These are phyloP conservation scores for Blastocystis sp. DNA, from an alignment of 352 stramenopile species.

Conservation along the genomic window DNA sequence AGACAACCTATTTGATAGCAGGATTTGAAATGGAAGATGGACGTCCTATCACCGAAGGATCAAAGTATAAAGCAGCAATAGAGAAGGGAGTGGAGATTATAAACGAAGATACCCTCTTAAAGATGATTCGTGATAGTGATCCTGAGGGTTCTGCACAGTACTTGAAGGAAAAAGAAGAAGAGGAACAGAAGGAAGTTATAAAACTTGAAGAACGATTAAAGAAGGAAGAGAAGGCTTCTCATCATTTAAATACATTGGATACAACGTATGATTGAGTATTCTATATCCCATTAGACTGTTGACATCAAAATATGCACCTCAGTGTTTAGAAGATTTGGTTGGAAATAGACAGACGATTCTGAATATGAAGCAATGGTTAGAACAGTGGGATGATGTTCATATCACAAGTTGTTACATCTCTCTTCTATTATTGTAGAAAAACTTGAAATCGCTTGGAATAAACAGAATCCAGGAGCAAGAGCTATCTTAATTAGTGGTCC, in stretches of 20 bases:
- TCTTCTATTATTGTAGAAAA: neutral
- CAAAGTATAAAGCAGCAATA: slow-evolving; percentile 60
- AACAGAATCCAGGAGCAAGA: slow-evolving; percentile 81
- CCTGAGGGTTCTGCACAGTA: neutral
- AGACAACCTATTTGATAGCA: slow-evolving; percentile 57
- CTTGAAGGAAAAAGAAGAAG: neutral
- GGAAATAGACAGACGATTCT: slow-evolving; percentile 60
- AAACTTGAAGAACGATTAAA: neutral
- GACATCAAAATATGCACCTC: slow-evolving; percentile 64
- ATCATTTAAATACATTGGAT: neutral
- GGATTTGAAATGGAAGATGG: slow-evolving; percentile 62
- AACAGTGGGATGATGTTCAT: slow-evolving; percentile 67
- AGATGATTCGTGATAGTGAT: slow-evolving; percentile 56
- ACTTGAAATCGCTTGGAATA: neutral
- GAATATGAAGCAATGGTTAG: slow-evolving; percentile 64
- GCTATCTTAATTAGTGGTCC: slow-evolving; percentile 88
- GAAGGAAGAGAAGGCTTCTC: neutral
- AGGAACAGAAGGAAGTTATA: neutral
- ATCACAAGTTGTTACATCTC: slow-evolving; percentile 28
- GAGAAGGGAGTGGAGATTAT: slow-evolving; percentile 56
- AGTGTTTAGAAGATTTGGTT: slow-evolving; percentile 68
- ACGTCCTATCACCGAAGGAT: slow-evolving; percentile 44
- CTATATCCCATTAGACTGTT: neutral
- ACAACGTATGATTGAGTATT: no score
- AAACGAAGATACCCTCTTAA: slow-evolving; percentile 33